A percentile compares a stretch with the other conserved stretches of the same genome.
These are phyloP conservation scores for Pseudogymnoascus sp. DNA, from an alignment of 2,329 filamentous ascomycete species.

Conservation along the genomic window DNA sequence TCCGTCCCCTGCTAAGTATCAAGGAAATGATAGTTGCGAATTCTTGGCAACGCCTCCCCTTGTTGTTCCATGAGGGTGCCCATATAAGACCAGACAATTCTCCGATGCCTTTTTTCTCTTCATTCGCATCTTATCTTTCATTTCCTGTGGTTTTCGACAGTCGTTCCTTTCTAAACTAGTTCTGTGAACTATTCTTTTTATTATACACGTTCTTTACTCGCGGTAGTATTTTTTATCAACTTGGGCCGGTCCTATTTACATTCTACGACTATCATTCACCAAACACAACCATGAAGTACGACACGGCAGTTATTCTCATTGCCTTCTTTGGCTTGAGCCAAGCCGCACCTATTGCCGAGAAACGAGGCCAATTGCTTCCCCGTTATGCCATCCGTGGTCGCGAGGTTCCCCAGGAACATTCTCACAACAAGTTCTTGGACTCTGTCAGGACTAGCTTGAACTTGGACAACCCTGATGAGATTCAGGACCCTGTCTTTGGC, in stretches of 20 bases:
- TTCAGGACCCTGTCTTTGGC: constrained; percentile 43
- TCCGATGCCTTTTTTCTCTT: not conserved
- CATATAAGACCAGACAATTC: not conserved
- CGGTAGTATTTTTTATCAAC: constrained; percentile 16
- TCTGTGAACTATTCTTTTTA: constrained; percentile 26
- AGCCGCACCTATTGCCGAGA: constrained; percentile 23
- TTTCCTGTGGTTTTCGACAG: constrained; percentile 15
- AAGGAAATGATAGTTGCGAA: constrained; percentile 4
- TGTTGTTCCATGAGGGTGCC: not conserved
- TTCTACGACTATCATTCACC: constrained; percentile 14
- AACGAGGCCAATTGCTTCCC: constrained; percentile 18
- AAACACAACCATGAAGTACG: constrained; percentile 29
- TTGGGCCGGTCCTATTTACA: constrained; percentile 27
- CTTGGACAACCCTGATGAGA: constrained; percentile 42
- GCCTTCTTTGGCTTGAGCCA: constrained; percentile 25
- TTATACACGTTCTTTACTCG: constrained; percentile 27
- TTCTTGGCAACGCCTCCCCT: not conserved
- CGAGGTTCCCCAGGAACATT: constrained; percentile 51
- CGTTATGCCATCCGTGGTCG: constrained; percentile 27
- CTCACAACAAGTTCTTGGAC: constrained; percentile 42
- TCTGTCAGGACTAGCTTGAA: constrained; percentile 38
- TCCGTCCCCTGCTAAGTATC: not conserved
- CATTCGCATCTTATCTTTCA: not conserved
- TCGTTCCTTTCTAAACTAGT: constrained; percentile 26
- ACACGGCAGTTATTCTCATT: constrained; percentile 23